phyloP scores from a whole-genome alignment of 1,284 basidiomycete species.

The Ustilago sp. region DNA sequence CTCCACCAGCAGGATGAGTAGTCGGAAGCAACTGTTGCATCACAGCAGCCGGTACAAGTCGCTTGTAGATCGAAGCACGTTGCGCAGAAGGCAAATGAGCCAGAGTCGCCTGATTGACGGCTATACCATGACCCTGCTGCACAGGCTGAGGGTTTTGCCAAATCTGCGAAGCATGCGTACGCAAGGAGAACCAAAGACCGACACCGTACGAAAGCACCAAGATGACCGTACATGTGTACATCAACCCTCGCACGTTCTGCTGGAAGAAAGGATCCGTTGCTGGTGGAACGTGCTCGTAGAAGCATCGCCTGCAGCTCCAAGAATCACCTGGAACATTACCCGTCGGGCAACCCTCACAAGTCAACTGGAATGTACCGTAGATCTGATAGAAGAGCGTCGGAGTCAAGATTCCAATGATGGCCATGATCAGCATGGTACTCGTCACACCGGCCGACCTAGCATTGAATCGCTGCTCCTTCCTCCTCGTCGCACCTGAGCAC shows the following conservation, averaged over 20 bases:
- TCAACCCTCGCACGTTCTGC: slow-evolving; percentile 88
- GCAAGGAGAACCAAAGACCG: slow-evolving; percentile 97
- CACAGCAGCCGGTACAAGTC: slow-evolving; percentile 71
- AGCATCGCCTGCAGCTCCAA: slow-evolving; percentile 92
- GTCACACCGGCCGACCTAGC: slow-evolving; percentile 98
- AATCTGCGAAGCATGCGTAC: slow-evolving; percentile 97
- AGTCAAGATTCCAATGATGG: slow-evolving; percentile 94
- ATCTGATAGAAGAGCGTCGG: slow-evolving; percentile 99
- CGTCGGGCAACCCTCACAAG: slow-evolving; percentile 88
- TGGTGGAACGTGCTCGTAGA: slow-evolving; percentile 94
- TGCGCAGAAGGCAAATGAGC: slow-evolving; percentile 70
- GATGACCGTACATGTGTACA: slow-evolving; percentile 92
- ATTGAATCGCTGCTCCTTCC: slow-evolving; percentile 98
- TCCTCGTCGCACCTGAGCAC: slow-evolving; percentile 89
- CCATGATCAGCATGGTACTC: slow-evolving; percentile 99
- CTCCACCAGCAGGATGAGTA: slow-evolving; percentile 20
- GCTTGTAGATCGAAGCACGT: slow-evolving; percentile 81
- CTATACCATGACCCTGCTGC: slow-evolving; percentile 50
- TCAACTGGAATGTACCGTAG: slow-evolving; percentile 96
- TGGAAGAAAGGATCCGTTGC: slow-evolving; percentile 96
- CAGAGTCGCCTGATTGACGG: slow-evolving; percentile 47
- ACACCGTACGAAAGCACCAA: slow-evolving; percentile 94
- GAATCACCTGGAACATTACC: slow-evolving; percentile 46
- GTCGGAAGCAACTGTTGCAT: slow-evolving; percentile 64
- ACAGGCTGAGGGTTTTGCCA: slow-evolving; percentile 84